Base-by-base conservation (phyloP, 345 rosid genomes). In the Syzygium aromaticum region DNA sequence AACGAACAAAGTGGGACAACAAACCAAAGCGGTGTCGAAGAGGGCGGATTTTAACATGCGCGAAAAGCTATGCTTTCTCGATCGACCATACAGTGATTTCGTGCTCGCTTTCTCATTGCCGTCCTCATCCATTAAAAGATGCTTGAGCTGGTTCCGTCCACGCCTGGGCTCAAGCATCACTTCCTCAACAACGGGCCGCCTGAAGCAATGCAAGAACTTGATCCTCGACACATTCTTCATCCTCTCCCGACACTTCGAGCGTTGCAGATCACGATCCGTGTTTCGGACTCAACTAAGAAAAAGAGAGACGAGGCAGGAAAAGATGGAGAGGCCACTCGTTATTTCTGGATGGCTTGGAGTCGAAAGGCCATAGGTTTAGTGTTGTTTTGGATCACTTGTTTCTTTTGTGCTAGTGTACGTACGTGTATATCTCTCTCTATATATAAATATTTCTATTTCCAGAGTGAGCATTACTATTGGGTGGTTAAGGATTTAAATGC, bases 181-280 rank as follows among this genome's bases (percentile, higher is more conserved):
- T 30, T 90, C 93, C 89, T 91, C 78, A 5, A 89, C 90, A 27
- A 86, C 93, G 51, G 86, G 93, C 22, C 92, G 93, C 82, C 91
- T 86, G 77, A 93, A 93, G 87, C 95, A 93, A 25, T 89, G 87
- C 89, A 91, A 78, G 57, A 91, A 88, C 89, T 88, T 92, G 89
- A 85, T 93, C 51, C 91, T 90, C 8, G 93, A 61, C 85, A 19
- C 25, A 4, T 17, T 33, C 80, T 73, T 73, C 80, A 73, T 73
- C 25, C 86, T 89, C 90, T 87, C 89, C 90, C 90, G 89, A 89
- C 46, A 11, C 52, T n/a, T 51, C 38, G 5, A 27, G 23, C 33
- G 25, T 52, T 51, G 51, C 73, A 30, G 5, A 90, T 87, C 84
- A n/a, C 51, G 11, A 85, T 33, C 86, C 7, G 0, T 2, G 54